Evolutionary conservation across 2,329 filamentous ascomycete species (phyloP).

Genomic region (Nothophaeocryptopus gaeumannii): DNA sequence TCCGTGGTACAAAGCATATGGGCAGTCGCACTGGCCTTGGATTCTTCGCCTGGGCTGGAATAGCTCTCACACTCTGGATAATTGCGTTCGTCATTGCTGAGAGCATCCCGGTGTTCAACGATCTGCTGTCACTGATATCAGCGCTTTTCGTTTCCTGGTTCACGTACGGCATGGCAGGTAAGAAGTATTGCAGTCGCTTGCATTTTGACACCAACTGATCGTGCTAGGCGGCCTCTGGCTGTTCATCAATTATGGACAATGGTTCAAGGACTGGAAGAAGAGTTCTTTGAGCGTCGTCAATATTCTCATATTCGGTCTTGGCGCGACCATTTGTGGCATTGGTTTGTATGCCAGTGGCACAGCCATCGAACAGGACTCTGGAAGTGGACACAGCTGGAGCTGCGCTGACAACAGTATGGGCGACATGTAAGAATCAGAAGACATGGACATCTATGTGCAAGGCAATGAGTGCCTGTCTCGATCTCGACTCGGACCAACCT

Average conservation of each 20-base stretch:
- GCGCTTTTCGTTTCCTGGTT: constrained; percentile 67
- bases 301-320: constrained; percentile 36
- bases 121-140: constrained; percentile 60
- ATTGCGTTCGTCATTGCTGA: constrained; percentile 66
- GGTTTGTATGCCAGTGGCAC: constrained; percentile 29
- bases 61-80: constrained; percentile 58
- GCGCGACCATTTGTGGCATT: constrained; percentile 29
- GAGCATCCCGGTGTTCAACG: constrained; percentile 68
- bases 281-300: constrained; percentile 44
- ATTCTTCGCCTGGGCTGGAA: constrained; percentile 57
- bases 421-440: too few species aligned
- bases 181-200: background rate
- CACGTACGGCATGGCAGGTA: constrained; percentile 16
- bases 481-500: too few species aligned
- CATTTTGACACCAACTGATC: constrained; percentile 5
- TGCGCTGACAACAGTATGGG: constrained; percentile 14
- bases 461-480: too few species aligned
- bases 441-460: too few species aligned
- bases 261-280: constrained; percentile 44
- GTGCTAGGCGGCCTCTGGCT: constrained; percentile 26
- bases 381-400: constrained; percentile 18
- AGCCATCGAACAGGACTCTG: constrained; percentile 19
- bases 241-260: constrained; percentile 46
- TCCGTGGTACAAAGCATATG: constrained; percentile 55
- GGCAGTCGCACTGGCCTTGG: constrained; percentile 39